Conservation (phyloP, 768 basidiomycete genomes). For the Calocybe indica region DNA sequence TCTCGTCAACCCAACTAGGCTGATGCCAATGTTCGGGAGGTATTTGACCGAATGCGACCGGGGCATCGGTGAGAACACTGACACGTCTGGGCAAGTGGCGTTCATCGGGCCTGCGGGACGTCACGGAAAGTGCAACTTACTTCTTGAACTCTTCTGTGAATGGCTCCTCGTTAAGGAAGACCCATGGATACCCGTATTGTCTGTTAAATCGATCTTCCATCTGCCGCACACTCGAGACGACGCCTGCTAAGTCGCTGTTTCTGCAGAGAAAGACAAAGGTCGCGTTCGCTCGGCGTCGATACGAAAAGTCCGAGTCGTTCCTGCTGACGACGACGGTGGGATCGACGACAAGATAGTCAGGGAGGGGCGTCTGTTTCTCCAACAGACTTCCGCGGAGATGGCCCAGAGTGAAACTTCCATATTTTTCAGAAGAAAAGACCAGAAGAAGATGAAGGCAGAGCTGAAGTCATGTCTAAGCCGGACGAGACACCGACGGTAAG, state of each 20-base stretch:
- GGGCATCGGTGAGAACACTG: slow-evolving; percentile 47
- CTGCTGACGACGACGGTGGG: background rate
- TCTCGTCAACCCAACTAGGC: slow-evolving; percentile 77
- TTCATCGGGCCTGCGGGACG: slow-evolving; percentile 1
- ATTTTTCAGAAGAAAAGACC: slow-evolving; percentile 42
- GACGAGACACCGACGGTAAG: background rate
- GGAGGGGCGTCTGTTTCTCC: background rate
- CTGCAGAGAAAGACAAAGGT: slow-evolving; percentile 73
- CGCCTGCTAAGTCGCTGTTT: slow-evolving; percentile 47
- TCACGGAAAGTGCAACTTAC: slow-evolving; percentile 19
- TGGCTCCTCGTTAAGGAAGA: slow-evolving; percentile 79
- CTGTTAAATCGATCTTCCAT: slow-evolving; percentile 85
- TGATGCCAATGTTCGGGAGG: slow-evolving; percentile 74
- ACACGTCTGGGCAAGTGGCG: slow-evolving; percentile 32
- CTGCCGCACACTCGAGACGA: slow-evolving; percentile 52
- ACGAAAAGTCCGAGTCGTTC: slow-evolving; percentile 6
- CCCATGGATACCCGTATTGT: slow-evolving; percentile 69
- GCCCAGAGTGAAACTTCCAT: slow-evolving; percentile 32
- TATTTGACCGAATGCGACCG: slow-evolving; percentile 66
- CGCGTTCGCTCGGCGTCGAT: slow-evolving; percentile 52
- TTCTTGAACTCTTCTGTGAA: slow-evolving; percentile 71
- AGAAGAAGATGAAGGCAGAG: slow-evolving; percentile 52
- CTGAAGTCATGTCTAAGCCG: slow-evolving; percentile 11
- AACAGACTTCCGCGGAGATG: too few species aligned
- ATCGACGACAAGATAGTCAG: background rate